Evolutionary conservation across 345 rosid genomes (phyloP).

Genomic region (Cochlearia excelsa): DNA sequence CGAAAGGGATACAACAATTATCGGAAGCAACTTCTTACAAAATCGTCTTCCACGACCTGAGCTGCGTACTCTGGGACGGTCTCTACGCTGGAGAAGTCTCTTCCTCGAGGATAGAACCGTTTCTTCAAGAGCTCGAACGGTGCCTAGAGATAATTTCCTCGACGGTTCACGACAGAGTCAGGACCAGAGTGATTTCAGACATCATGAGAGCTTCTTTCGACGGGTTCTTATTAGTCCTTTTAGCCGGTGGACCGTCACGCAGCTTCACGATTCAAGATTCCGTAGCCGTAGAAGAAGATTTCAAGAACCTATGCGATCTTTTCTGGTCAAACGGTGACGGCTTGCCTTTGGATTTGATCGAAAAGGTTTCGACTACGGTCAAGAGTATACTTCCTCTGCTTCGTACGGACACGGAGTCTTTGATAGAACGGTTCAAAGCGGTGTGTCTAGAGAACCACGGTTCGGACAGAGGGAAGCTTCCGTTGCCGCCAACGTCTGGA

Average conservation of each 20-base stretch:
- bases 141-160: conserved; percentile 66
- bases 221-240: conserved; percentile 78
- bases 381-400: conserved; percentile 70
- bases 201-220: conserved; percentile 95
- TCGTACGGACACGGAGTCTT: conserved; percentile 56
- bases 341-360: conserved; percentile 72
- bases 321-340: conserved; percentile 98
- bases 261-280: conserved; percentile 66
- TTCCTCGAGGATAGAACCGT: conserved; percentile 74
- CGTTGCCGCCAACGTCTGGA: conserved; percentile 80
- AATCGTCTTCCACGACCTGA: conserved; percentile 73
- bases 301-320: conserved; percentile 65
- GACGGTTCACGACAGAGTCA: conserved; percentile 75
- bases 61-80: conserved; percentile 79
- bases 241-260: conserved; percentile 91
- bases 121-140: conserved; percentile 79
- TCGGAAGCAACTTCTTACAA: conserved; percentile 77
- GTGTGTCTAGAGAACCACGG: conserved; percentile 56
- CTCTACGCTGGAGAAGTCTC: conserved; percentile 69
- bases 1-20: conserved; percentile 75
- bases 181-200: conserved; percentile 76
- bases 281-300: conserved; percentile 67
- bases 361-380: conserved; percentile 59
- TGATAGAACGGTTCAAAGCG: conserved; percentile 52
- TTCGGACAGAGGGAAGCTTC: conserved; percentile 70